These are phyloP conservation scores for Barbarea vulgaris DNA, from an alignment of 345 rosid genomes.

Conservation along the genomic window DNA sequence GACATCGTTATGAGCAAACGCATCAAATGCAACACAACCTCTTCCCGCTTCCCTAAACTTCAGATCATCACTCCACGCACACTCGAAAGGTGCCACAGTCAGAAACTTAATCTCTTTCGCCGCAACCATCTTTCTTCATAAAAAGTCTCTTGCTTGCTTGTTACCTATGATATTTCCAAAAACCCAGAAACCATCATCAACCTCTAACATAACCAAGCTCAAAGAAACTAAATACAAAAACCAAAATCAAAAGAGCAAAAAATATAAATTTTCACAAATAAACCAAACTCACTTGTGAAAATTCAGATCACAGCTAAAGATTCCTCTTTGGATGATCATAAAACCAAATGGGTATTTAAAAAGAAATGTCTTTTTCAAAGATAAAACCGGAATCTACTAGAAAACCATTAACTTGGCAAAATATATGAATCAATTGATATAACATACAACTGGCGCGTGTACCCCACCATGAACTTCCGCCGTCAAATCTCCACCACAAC, in stretches of 20 bases:
- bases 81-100: constrained; percentile 97
- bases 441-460: constrained; percentile 18
- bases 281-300: constrained; percentile 15
- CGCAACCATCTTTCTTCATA: constrained; percentile 45
- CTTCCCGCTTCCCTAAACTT: constrained; percentile 89
- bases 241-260: neutral
- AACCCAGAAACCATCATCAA: constrained; percentile 39
- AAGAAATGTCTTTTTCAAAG: constrained; percentile 38
- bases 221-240: neutral
- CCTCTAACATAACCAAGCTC: constrained; percentile 23
- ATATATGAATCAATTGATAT: constrained; percentile 42
- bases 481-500: constrained; percentile 62
- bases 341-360: neutral
- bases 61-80: constrained; percentile 96
- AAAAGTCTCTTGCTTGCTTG: constrained; percentile 9
- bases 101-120: constrained; percentile 68
- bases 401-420: constrained; percentile 52
- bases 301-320: constrained; percentile 23
- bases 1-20: constrained; percentile 92
- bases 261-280: constrained; percentile 19
- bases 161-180: constrained; percentile 15
- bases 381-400: constrained; percentile 43
- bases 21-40: constrained; percentile 96
- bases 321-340: neutral
- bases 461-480: constrained; percentile 44